A percentile compares a stretch with the other conserved stretches of the same genome.
These are phyloP conservation scores for Gloeostereum incarnatum DNA, from an alignment of 768 basidiomycete species.

Conservation along the genomic window DNA sequence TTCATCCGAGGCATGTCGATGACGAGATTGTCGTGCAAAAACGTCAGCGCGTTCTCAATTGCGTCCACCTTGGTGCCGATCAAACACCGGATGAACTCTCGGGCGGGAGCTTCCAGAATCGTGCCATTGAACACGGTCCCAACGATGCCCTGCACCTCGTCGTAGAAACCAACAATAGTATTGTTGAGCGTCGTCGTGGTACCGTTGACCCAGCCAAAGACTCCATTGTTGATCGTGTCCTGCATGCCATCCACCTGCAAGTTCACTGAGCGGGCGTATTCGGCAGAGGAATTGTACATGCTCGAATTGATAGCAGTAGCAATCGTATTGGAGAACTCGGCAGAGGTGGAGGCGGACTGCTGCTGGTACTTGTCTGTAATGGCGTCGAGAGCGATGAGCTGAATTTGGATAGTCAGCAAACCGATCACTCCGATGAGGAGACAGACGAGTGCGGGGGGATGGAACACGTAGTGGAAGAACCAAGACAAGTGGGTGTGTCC, in stretches of 20 bases:
- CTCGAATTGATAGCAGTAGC: constrained; percentile 68
- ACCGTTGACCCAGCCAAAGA: constrained; percentile 93
- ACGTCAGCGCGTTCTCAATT: constrained; percentile 82
- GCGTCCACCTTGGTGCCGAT: constrained; percentile 87
- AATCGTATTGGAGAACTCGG: constrained; percentile 64
- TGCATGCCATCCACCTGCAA: constrained; percentile 60
- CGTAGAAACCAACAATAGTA: constrained; percentile 83
- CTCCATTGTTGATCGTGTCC: constrained; percentile 68
- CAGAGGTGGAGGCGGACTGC: constrained; percentile 48
- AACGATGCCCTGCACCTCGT: constrained; percentile 75
- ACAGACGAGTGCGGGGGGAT: constrained; percentile 84
- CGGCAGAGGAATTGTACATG: constrained; percentile 73
- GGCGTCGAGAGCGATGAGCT: constrained; percentile 71
- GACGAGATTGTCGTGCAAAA: constrained; percentile 81
- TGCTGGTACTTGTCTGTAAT: constrained; percentile 60
- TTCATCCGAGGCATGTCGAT: constrained; percentile 77
- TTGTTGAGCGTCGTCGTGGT: constrained; percentile 84
- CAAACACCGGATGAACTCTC: constrained; percentile 84
- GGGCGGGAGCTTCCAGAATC: constrained; percentile 69
- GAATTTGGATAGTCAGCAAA: constrained; percentile 76
- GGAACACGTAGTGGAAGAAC: constrained; percentile 88
- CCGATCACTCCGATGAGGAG: constrained; percentile 92
- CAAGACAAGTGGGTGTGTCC: constrained; percentile 71
- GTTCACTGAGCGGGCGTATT: constrained; percentile 78
- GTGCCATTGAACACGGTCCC: constrained; percentile 75